Evolutionary conservation across 2,329 filamentous ascomycete genomes (phyloP).

Genomic region (Botrytis aclada): DNA sequence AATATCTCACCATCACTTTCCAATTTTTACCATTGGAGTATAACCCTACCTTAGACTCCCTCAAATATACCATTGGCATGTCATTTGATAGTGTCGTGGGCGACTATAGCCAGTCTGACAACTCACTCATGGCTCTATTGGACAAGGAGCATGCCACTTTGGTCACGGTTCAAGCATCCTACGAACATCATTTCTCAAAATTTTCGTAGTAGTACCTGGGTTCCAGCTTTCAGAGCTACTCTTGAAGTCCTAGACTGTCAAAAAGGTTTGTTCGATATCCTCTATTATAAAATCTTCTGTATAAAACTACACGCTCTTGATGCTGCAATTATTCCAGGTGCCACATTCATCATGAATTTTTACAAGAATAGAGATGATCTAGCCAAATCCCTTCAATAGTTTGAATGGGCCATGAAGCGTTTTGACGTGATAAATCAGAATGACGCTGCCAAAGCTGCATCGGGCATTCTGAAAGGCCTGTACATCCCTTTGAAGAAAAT

Average conservation of each 20-base stretch:
- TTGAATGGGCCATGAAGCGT: conserved; percentile 56
- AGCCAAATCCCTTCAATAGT: conserved; percentile 52
- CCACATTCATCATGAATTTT: conserved; percentile 59
- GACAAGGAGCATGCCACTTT: conserved; percentile 56
- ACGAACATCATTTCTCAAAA: conserved; percentile 53
- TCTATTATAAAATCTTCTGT: conserved; percentile 51
- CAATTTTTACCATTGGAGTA: conserved; percentile 49
- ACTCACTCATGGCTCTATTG: conserved; percentile 51
- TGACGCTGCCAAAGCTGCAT: conserved; percentile 50
- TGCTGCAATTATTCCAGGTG: conserved; percentile 58
- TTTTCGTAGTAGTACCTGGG: conserved; percentile 56
- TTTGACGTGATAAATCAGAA: conserved; percentile 56
- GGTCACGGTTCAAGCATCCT: conserved; percentile 54
- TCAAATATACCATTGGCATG: conserved; percentile 58
- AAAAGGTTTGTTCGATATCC: conserved; percentile 46
- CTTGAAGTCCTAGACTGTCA: conserved; percentile 55
- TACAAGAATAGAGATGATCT: conserved; percentile 50
- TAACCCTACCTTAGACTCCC: conserved; percentile 49
- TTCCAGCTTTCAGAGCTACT: conserved; percentile 53
- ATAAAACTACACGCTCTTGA: conserved; percentile 63
- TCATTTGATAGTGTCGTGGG: conserved; percentile 57
- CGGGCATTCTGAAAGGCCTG: conserved; percentile 54
- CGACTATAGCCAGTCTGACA: conserved; percentile 59
- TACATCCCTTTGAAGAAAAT: conserved; percentile 51
- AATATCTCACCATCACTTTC: conserved; percentile 55